Evolutionary conservation across 1,139 yeast genomes (phyloP).

Genomic region (Meyerozyma sp.): DNA sequence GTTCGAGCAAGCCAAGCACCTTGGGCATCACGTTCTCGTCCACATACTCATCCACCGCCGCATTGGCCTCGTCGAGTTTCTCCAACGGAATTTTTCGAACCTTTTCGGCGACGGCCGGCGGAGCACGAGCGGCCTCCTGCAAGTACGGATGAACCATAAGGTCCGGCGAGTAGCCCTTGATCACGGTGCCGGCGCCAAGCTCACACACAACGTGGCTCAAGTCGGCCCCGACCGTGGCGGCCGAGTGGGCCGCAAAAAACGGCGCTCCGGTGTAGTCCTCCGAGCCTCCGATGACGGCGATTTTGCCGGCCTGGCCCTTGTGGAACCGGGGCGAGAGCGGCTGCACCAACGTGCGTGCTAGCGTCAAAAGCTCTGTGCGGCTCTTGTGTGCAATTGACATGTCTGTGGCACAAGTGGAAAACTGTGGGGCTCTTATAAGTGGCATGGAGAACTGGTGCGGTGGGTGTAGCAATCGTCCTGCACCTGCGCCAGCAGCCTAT

Average conservation of each 20-base stretch:
- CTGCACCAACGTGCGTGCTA: slow-evolving; percentile 60
- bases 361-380: slow-evolving; percentile 42
- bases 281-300: slow-evolving; percentile 89
- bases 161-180: slow-evolving; percentile 87
- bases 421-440: background rate
- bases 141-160: slow-evolving; percentile 95
- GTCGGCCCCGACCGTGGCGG: slow-evolving; percentile 84
- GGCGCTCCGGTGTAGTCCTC: slow-evolving; percentile 98
- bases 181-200: slow-evolving; percentile 66
- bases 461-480: background rate
- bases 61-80: slow-evolving; percentile 13
- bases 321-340: slow-evolving; percentile 70
- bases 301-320: slow-evolving; percentile 90
- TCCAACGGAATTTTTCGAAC: slow-evolving; percentile 14
- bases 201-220: slow-evolving; percentile 87
- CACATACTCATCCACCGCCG: slow-evolving; percentile 24
- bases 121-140: slow-evolving; percentile 21
- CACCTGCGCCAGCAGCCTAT: background rate
- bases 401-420: background rate
- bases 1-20: slow-evolving; percentile 46
- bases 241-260: slow-evolving; percentile 78
- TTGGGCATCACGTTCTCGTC: slow-evolving; percentile 48
- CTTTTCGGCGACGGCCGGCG: slow-evolving; percentile 8
- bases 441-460: background rate
- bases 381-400: slow-evolving; percentile 14